Conservation (phyloP, 495 filamentous ascomycete species). For the Lasiosphaeriaceae sp. region DNA sequence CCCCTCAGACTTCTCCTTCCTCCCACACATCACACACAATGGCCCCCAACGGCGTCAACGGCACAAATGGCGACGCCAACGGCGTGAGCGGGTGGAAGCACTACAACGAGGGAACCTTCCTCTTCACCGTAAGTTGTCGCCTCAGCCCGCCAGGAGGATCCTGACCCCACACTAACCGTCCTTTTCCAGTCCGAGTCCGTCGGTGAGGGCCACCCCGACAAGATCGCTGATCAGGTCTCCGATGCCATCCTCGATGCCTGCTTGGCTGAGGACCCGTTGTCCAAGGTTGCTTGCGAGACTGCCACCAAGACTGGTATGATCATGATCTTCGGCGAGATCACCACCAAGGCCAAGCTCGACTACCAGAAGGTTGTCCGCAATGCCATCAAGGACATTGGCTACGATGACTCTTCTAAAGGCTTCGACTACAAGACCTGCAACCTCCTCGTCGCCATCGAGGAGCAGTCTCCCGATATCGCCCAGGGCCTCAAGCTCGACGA, state of each 20-base stretch:
- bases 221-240: slow-evolving; percentile 98
- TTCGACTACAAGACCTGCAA: slow-evolving; percentile 99
- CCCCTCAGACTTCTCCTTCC: slow-evolving; percentile 1
- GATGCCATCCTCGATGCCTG: slow-evolving; percentile 99
- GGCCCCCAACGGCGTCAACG: slow-evolving; percentile 52
- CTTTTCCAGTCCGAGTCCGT: slow-evolving; percentile 84
- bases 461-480: slow-evolving; percentile 98
- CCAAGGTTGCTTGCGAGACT: slow-evolving; percentile 98
- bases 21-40: slow-evolving; percentile 43
- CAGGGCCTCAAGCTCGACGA: slow-evolving; percentile 97
- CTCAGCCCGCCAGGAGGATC: neutral
- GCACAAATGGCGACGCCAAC: slow-evolving; percentile 28
- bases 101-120: slow-evolving; percentile 71
- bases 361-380: slow-evolving; percentile 97
- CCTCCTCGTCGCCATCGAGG: slow-evolving; percentile 96
- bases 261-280: slow-evolving; percentile 86
- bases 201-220: slow-evolving; percentile 96
- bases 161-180: slow-evolving; percentile 17
- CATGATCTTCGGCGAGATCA: slow-evolving; percentile 99
- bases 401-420: slow-evolving; percentile 93
- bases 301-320: slow-evolving; percentile 99
- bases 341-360: slow-evolving; percentile 89
- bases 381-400: slow-evolving; percentile 97
- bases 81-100: slow-evolving; percentile 42
- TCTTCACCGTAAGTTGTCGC: slow-evolving; percentile 74